A percentile compares a stretch with the other conserved stretches of the same genome.
phyloP scores from a whole-genome alignment of 805 yeast genomes.

The Metschnikowia lochheadii region DNA sequence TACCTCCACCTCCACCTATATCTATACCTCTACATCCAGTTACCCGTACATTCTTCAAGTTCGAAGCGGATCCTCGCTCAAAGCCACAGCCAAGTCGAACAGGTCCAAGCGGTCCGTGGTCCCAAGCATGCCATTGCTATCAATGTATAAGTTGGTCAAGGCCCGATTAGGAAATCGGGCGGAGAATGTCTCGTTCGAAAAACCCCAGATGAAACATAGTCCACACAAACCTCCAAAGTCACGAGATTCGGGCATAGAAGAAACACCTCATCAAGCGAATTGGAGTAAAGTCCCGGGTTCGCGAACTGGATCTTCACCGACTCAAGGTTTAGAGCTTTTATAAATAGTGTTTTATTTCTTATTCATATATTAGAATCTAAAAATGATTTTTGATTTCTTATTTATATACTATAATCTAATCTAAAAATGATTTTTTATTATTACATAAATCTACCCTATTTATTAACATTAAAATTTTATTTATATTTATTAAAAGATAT shows the following conservation, averaged over 20 bases:
- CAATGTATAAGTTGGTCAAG: constrained; percentile 60
- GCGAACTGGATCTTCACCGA: constrained; percentile 76
- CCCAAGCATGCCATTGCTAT: constrained; percentile 84
- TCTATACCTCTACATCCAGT: too few species aligned
- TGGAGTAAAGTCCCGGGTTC: constrained; percentile 70
- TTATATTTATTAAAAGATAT: too few species aligned
- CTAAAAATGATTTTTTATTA: too few species aligned
- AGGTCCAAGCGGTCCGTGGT: constrained; percentile 81
- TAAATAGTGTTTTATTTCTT: too few species aligned
- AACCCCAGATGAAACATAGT: constrained; percentile 56
- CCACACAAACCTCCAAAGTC: constrained; percentile 68
- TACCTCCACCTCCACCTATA: too few species aligned
- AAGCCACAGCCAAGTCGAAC: constrained; percentile 80
- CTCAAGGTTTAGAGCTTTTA: too few species aligned
- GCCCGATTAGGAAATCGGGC: constrained; percentile 37
- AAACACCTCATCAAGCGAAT: constrained; percentile 71
- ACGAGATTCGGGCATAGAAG: constrained; percentile 70
- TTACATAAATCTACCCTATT: too few species aligned
- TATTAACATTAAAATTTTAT: too few species aligned
- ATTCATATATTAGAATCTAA: too few species aligned
- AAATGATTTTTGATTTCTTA: too few species aligned
- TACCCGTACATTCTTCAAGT: constrained; percentile 57
- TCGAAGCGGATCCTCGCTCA: constrained; percentile 70
- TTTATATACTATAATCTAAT: too few species aligned
- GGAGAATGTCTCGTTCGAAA: constrained; percentile 33